Percentiles rank a stretch among this genome's conserved stretches.
Conservation (phyloP, 2,329 filamentous ascomycete genomes). For the Madurella mycetomatis region DNA sequence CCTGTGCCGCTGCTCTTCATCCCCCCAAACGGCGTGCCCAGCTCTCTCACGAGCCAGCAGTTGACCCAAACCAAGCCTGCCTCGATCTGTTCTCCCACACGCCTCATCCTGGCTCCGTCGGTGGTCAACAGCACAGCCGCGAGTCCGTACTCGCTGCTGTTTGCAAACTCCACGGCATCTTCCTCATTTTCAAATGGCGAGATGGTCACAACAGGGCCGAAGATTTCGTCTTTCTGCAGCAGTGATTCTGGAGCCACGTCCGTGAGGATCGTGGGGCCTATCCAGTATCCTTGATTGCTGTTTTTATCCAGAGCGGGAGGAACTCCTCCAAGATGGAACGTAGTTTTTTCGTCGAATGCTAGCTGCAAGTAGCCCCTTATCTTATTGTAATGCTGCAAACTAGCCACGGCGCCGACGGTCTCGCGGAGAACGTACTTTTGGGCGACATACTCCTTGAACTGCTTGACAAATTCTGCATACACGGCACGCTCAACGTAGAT, state of each 20-base stretch:
- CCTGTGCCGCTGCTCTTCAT: constrained; percentile 33
- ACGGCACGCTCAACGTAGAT: constrained; percentile 48
- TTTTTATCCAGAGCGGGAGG: constrained; percentile 17
- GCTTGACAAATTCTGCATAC: constrained; percentile 37
- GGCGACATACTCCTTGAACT: constrained; percentile 23
- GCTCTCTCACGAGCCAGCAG: constrained; percentile 32
- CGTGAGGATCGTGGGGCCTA: constrained; percentile 28
- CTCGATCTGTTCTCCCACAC: constrained; percentile 31
- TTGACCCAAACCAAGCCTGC: constrained; percentile 34
- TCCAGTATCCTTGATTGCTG: constrained; percentile 26
- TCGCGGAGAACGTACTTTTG: constrained; percentile 22
- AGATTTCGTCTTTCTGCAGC: constrained; percentile 38
- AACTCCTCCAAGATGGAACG: constrained; percentile 24
- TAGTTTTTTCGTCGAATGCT: constrained; percentile 24
- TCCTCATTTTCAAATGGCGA: constrained; percentile 32
- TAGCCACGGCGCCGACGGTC: constrained; percentile 30
- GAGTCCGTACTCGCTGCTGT: constrained; percentile 30
- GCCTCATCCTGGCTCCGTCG: constrained; percentile 29
- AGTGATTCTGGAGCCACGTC: constrained; percentile 24
- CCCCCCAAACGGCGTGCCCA: constrained; percentile 33
- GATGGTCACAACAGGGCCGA: constrained; percentile 41
- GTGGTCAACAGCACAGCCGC: constrained; percentile 30
- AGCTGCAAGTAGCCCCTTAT: constrained; percentile 26
- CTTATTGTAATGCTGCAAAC: constrained; percentile 29
- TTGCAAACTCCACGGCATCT: constrained; percentile 28